These are phyloP conservation scores for Boeremia exigua DNA, from an alignment of 2,329 filamentous ascomycete genomes.

Conservation along the genomic window DNA sequence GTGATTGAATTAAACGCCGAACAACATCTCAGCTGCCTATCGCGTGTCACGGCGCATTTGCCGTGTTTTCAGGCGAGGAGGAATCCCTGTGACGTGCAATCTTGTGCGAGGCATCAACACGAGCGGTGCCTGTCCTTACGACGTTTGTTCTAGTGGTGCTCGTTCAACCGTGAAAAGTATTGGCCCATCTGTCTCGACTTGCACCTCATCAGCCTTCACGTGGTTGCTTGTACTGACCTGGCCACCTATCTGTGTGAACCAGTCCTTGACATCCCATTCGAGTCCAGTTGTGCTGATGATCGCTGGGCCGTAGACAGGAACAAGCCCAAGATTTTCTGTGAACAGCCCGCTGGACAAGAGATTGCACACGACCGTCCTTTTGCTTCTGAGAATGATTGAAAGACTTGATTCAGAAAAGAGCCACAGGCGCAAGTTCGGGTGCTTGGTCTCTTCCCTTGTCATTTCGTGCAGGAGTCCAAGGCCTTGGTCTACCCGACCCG, in stretches of 20 bases:
- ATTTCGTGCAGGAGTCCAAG: constrained; percentile 89
- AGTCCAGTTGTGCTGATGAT: constrained; percentile 80
- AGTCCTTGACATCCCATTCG: constrained; percentile 88
- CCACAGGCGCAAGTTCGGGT: constrained; percentile 65
- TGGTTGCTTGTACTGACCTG: constrained; percentile 60
- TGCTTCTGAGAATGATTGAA: constrained; percentile 77
- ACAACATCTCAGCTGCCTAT: background rate
- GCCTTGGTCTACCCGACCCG: constrained; percentile 90
- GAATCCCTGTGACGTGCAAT: background rate
- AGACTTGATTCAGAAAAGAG: constrained; percentile 82
- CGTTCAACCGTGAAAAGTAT: constrained; percentile 58
- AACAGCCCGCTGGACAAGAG: constrained; percentile 62
- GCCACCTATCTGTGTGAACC: constrained; percentile 66
- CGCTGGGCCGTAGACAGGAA: constrained; percentile 81
- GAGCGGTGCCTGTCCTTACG: background rate
- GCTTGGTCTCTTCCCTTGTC: constrained; percentile 58
- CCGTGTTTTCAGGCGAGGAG: background rate
- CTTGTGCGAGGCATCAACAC: background rate
- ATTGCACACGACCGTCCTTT: constrained; percentile 71
- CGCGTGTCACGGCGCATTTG: background rate
- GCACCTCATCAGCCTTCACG: constrained; percentile 49
- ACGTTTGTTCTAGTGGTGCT: constrained; percentile 7
- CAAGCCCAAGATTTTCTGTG: constrained; percentile 81
- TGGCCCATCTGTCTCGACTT: constrained; percentile 49
- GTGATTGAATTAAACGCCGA: constrained; percentile 1